Conservation (phyloP, 768 basidiomycete genomes). For the Neoboletus magnificus region DNA sequence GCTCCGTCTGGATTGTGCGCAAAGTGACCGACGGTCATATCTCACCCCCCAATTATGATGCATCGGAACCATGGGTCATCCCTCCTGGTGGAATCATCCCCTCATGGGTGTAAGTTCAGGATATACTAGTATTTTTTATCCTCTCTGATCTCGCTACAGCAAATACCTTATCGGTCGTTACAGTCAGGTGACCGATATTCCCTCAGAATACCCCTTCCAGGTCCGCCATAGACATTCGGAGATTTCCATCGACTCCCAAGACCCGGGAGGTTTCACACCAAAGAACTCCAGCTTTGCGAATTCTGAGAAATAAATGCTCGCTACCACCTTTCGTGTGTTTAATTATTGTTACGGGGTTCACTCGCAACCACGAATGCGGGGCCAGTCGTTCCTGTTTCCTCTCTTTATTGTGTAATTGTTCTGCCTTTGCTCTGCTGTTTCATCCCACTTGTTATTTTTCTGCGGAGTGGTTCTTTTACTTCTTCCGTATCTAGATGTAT, state of each 20-base stretch:
- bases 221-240: constrained; percentile 32
- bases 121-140: background rate
- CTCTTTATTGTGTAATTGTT: constrained; percentile 31
- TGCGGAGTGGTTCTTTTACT: background rate
- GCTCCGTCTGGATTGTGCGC: constrained; percentile 54
- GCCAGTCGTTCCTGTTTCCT: constrained; percentile 12
- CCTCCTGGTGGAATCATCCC: constrained; percentile 72
- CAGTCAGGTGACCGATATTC: background rate
- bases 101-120: constrained; percentile 55
- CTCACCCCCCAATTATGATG: constrained; percentile 59
- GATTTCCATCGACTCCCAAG: constrained; percentile 33
- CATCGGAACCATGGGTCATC: constrained; percentile 65
- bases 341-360: constrained; percentile 5
- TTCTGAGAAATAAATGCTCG: constrained; percentile 25
- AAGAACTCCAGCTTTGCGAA: constrained; percentile 25
- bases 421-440: background rate
- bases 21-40: constrained; percentile 58
- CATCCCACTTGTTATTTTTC: background rate
- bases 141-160: constrained; percentile 11
- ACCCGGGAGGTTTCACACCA: constrained; percentile 23
- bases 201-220: constrained; percentile 30
- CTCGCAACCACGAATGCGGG: constrained; percentile 15
- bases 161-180: constrained; percentile 25
- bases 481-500: constrained; percentile 10
- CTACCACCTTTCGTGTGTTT: background rate